Conservation (phyloP, 306 rosid species). For the Medicago lupulina region DNA sequence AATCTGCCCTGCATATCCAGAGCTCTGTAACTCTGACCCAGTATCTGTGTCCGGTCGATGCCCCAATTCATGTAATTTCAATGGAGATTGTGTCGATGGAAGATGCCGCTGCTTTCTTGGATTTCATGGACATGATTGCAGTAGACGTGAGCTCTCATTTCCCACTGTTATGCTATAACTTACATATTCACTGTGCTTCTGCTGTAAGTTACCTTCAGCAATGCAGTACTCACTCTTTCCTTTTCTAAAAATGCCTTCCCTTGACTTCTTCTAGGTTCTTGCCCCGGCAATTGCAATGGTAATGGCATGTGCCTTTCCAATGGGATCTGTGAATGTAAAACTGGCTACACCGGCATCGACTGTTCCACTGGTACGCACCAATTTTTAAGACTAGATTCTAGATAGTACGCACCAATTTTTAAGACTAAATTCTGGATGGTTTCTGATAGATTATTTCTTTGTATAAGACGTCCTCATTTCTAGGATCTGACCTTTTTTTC, state of each 20-base stretch:
- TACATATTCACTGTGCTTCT: constrained; percentile 6
- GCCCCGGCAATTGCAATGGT: constrained; percentile 74
- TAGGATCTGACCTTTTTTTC: neutral
- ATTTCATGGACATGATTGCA: constrained; percentile 82
- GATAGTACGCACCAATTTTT: constrained; percentile 21
- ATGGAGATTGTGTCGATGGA: constrained; percentile 95
- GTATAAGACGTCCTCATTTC: constrained; percentile 10
- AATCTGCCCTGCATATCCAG: constrained; percentile 84
- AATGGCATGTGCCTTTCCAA: constrained; percentile 83
- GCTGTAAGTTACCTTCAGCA: constrained; percentile 18
- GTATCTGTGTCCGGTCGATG: constrained; percentile 69
- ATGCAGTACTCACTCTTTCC: constrained; percentile 16
- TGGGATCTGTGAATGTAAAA: constrained; percentile 83
- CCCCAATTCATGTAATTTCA: constrained; percentile 74
- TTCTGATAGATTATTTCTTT: constrained; percentile 18
- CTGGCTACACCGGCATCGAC: constrained; percentile 87
- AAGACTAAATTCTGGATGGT: neutral
- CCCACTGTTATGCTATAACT: constrained; percentile 22
- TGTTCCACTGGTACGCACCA: constrained; percentile 82
- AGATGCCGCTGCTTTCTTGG: constrained; percentile 87
- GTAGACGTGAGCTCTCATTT: constrained; percentile 70
- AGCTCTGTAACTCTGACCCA: constrained; percentile 70
- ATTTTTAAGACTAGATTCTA: neutral
- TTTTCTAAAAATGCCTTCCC: constrained; percentile 3
- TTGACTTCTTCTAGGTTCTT: constrained; percentile 60